Percentiles rank a stretch among this genome's conserved stretches.
These are phyloP conservation scores for Pseudevernia furfuracea DNA, from an alignment of 495 filamentous ascomycete genomes.

Conservation along the genomic window DNA sequence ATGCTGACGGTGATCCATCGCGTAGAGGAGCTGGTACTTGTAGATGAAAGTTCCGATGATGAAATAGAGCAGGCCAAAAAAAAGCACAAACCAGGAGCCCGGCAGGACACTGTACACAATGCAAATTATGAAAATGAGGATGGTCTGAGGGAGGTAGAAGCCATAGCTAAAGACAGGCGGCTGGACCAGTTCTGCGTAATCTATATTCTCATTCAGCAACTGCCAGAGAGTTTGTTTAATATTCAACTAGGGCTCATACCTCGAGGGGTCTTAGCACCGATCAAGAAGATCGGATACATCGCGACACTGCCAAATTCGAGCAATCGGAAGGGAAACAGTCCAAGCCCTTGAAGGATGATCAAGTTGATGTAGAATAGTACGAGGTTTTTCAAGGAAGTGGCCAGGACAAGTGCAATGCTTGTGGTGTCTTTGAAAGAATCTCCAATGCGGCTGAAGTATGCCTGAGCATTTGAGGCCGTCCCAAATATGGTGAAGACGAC, in stretches of 20 bases:
- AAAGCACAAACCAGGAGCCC: constrained; percentile 69
- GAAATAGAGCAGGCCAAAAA: constrained; percentile 84
- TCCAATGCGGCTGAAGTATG: constrained; percentile 59
- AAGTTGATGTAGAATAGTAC: constrained; percentile 88
- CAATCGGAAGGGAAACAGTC: constrained; percentile 86
- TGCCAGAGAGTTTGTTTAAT: background rate
- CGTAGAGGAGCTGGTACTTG: constrained; percentile 96
- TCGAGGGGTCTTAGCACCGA: constrained; percentile 80
- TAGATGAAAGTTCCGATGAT: constrained; percentile 84
- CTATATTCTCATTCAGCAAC: constrained; percentile 30
- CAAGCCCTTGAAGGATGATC: constrained; percentile 86
- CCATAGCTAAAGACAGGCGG: constrained; percentile 92
- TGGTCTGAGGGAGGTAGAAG: constrained; percentile 85
- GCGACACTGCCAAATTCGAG: constrained; percentile 81
- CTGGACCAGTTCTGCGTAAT: constrained; percentile 74
- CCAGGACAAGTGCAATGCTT: constrained; percentile 67
- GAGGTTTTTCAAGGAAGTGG: constrained; percentile 62
- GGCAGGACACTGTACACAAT: constrained; percentile 89
- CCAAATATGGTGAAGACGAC: constrained; percentile 88
- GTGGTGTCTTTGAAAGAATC: constrained; percentile 70
- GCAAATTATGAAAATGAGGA: constrained; percentile 88
- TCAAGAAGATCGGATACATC: constrained; percentile 71
- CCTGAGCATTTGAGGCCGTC: constrained; percentile 59
- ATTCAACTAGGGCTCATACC: constrained; percentile 28
- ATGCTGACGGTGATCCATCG: constrained; percentile 96